Conservation (phyloP, 1,284 basidiomycete species). For the Porodaedalea pini region DNA sequence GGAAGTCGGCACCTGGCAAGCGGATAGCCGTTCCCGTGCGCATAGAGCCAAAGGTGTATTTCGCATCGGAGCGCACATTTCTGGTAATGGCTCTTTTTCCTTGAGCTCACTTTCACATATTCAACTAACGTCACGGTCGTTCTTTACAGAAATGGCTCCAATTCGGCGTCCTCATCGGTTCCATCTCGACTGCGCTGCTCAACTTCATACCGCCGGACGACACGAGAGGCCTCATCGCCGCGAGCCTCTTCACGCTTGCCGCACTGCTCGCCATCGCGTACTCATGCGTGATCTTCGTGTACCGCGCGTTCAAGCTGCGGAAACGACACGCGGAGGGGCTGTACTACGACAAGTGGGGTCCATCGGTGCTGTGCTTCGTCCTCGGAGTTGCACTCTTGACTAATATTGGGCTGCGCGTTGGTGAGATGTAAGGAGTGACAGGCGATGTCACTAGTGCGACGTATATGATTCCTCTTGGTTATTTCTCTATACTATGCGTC, state of each 20-base stretch:
- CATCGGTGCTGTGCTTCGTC: conserved; percentile 70
- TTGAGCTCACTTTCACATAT: not conserved
- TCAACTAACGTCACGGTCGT: not conserved
- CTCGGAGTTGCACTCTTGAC: conserved; percentile 70
- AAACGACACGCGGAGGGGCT: conserved; percentile 71
- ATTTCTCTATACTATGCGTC: too few relatives aligned
- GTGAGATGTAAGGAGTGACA: conserved; percentile 33
- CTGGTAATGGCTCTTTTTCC: conserved; percentile 42
- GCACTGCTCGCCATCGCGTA: conserved; percentile 91
- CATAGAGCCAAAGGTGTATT: conserved; percentile 97
- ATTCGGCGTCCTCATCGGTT: conserved; percentile 84
- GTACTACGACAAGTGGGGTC: conserved; percentile 89
- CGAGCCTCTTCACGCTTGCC: conserved; percentile 83
- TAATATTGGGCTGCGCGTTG: conserved; percentile 66
- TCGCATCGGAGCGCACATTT: conserved; percentile 93
- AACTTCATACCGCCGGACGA: conserved; percentile 85
- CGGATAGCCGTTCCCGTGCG: conserved; percentile 89
- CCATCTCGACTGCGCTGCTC: conserved; percentile 85
- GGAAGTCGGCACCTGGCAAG: conserved; percentile 85
- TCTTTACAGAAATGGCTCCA: conserved; percentile 83
- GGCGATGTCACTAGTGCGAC: too few relatives aligned
- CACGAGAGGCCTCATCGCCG: conserved; percentile 75
- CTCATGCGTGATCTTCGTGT: conserved; percentile 84
- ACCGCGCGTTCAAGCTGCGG: conserved; percentile 75
- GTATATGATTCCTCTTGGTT: too few relatives aligned